Evolutionary conservation across 306 rosid species (phyloP).

Genomic region (Inga leiocalycina): DNA sequence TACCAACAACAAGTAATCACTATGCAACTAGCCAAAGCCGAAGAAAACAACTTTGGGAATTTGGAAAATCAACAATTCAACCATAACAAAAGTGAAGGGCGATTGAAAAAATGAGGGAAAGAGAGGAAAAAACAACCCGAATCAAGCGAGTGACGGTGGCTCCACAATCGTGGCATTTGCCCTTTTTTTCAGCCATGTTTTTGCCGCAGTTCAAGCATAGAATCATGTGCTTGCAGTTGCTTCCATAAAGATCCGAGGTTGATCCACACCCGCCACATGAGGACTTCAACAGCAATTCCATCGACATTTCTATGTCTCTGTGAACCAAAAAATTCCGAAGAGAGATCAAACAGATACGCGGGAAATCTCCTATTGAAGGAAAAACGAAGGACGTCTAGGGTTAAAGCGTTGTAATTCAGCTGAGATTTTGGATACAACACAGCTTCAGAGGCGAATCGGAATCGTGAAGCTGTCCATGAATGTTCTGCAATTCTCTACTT

Average conservation of each 20-base stretch:
- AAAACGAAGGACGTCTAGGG: neutral
- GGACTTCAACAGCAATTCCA: slow-evolving; percentile 61
- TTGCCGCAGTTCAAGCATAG: slow-evolving; percentile 85
- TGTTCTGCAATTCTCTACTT: neutral
- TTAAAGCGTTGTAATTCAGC: neutral
- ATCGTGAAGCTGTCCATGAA: neutral
- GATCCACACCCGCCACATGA: slow-evolving; percentile 81
- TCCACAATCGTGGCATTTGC: slow-evolving; percentile 80
- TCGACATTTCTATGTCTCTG: neutral
- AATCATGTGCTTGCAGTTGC: slow-evolving; percentile 96
- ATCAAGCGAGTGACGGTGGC: slow-evolving; percentile 73
- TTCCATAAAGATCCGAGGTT: slow-evolving; percentile 81
- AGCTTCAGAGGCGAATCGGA: neutral
- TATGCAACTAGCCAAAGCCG: neutral
- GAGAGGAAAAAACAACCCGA: slow-evolving; percentile 53
- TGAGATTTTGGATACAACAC: neutral
- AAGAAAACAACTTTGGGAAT: neutral
- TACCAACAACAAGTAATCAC: neutral
- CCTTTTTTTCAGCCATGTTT: slow-evolving; percentile 73
- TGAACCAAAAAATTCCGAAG: neutral
- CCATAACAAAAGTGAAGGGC: neutral
- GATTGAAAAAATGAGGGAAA: neutral
- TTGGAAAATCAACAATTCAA: neutral
- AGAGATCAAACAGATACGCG: neutral
- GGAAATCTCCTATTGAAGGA: neutral